These are phyloP conservation scores for Saccharomycopsis selenospora DNA, from an alignment of 805 yeast species.

Conservation along the genomic window DNA sequence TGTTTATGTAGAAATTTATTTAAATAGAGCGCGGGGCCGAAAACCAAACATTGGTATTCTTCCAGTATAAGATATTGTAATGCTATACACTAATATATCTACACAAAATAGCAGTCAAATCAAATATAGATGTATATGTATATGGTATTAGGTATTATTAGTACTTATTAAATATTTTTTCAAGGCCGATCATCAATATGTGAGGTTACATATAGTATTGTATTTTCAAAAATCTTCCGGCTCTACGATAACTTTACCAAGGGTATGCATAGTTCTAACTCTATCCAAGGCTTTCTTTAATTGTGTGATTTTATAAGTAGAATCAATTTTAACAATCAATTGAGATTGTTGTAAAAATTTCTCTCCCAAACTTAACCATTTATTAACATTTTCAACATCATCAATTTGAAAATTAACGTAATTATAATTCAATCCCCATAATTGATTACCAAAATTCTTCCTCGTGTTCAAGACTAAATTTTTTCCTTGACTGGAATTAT, in stretches of 20 bases:
- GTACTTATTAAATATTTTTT: too few species aligned
- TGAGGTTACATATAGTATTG: too few species aligned
- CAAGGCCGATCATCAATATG: too few species aligned
- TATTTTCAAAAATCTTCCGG: constrained; percentile 39
- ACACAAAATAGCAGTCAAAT: too few species aligned
- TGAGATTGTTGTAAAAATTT: constrained; percentile 42
- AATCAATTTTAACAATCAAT: constrained; percentile 46
- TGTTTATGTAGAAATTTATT: too few species aligned
- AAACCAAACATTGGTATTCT: too few species aligned
- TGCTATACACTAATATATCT: too few species aligned
- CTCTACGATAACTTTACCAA: constrained; percentile 60
- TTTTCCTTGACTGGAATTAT: not conserved
- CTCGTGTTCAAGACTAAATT: constrained; percentile 24
- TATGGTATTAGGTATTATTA: too few species aligned
- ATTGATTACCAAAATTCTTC: constrained; percentile 29
- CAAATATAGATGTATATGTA: too few species aligned
- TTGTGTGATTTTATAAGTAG: constrained; percentile 49
- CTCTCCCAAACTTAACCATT: constrained; percentile 36
- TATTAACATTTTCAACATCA: constrained; percentile 24
- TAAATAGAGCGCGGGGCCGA: too few species aligned
- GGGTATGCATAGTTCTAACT: constrained; percentile 44
- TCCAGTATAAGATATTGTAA: too few species aligned
- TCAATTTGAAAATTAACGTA: constrained; percentile 32
- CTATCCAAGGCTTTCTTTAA: constrained; percentile 46
- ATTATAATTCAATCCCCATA: constrained; percentile 33